Evolutionary conservation across 768 basidiomycete species (phyloP).

Genomic region (Serpula lacrymans): DNA sequence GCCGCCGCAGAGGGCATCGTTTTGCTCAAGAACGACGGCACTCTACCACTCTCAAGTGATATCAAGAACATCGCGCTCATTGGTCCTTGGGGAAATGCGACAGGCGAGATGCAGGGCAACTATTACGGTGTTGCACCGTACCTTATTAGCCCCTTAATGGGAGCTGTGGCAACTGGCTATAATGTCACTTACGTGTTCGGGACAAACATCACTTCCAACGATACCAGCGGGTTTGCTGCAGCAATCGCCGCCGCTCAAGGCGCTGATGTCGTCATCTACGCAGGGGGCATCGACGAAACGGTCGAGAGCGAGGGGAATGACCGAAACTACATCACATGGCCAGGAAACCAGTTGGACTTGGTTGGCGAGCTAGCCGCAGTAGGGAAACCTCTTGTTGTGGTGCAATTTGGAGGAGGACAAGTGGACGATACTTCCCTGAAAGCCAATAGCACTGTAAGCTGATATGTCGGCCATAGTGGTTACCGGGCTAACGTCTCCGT

Average conservation of each 20-base stretch:
- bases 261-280: slow-evolving; percentile 50
- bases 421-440: slow-evolving; percentile 48
- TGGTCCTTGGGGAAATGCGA: slow-evolving; percentile 58
- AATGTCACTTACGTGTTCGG: slow-evolving; percentile 41
- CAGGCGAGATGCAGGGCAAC: slow-evolving; percentile 55
- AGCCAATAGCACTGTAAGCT: slow-evolving; percentile 35
- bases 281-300: slow-evolving; percentile 50
- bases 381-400: slow-evolving; percentile 49
- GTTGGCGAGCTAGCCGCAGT: slow-evolving; percentile 41
- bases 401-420: slow-evolving; percentile 59
- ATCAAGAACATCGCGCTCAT: slow-evolving; percentile 53
- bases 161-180: slow-evolving; percentile 45
- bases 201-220: slow-evolving; percentile 37
- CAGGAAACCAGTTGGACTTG: slow-evolving; percentile 51
- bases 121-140: slow-evolving; percentile 53
- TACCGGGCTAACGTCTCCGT: not conserved
- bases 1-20: slow-evolving; percentile 55
- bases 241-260: slow-evolving; percentile 46
- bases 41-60: slow-evolving; percentile 45
- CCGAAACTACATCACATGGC: slow-evolving; percentile 49
- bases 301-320: slow-evolving; percentile 49
- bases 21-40: slow-evolving; percentile 62
- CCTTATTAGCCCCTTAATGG: slow-evolving; percentile 51
- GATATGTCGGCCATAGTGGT: not conserved
- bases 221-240: slow-evolving; percentile 44